phyloP scores from a whole-genome alignment of 352 stramenopile genomes.

The Pythium monospermum region DNA sequence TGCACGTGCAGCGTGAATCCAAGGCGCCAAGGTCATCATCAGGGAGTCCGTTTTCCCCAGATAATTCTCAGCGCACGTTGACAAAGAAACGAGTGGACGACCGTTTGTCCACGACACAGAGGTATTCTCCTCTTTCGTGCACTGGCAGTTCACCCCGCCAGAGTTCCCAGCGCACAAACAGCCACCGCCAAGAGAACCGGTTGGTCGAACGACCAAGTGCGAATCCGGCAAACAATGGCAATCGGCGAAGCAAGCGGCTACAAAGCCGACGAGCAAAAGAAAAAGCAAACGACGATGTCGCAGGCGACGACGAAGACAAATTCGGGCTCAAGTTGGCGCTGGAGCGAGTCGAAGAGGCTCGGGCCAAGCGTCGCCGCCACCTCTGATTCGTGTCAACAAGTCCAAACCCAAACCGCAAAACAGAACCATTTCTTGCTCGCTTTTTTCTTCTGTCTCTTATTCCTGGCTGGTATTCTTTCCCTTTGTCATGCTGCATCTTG shows the following conservation, averaged over 20 bases:
- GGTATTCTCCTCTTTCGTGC: background rate
- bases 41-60: too few species aligned
- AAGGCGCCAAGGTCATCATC: background rate
- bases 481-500: background rate
- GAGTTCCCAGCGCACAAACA: background rate
- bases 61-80: too few species aligned
- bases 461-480: background rate
- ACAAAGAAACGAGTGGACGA: background rate
- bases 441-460: background rate
- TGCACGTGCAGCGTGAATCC: slow-evolving; percentile 8
- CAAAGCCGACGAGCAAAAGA: background rate
- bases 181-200: background rate
- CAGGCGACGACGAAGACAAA: slow-evolving; percentile 11
- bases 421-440: slow-evolving; percentile 4
- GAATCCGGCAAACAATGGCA: background rate
- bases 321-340: slow-evolving; percentile 29
- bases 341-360: slow-evolving; percentile 34
- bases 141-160: background rate
- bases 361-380: slow-evolving; percentile 37
- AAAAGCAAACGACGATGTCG: too few species aligned
- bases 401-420: slow-evolving; percentile 7
- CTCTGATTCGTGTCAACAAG: slow-evolving; percentile 11
- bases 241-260: background rate
- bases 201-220: too few species aligned
- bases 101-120: background rate